Base-by-base conservation (phyloP, 2,329 filamentous ascomycete species). In the Ascochyta lentis region DNA sequence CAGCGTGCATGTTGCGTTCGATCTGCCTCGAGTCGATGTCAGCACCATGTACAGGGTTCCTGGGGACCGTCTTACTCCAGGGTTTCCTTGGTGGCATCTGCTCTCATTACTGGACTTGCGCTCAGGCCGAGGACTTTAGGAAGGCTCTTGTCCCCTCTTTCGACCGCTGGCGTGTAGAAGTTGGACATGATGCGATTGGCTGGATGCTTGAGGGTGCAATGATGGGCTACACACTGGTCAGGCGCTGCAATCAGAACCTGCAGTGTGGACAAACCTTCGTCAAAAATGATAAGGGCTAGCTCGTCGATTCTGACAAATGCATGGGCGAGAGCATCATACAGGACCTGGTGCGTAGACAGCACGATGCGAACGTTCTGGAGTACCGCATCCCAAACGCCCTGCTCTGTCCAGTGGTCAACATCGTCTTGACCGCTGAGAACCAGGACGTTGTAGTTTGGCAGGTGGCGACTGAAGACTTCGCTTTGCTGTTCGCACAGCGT, bases 91-190 rank as follows among this genome's bases (percentile, higher is more conserved):
- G 78, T 75, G 1, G 81, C 71, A 15, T 82, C 82, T 1, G 83
- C 85, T 51, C 80, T 84, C 61, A 89, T 86, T 3, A 91, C 83
- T 0, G 92, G 92, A 58, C 90, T 96, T 0, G 92, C 92, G 6
- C 89, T 93, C 23, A 96, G 79, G 0, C 92, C 92, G 5, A 96
- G 78, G 26, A 96, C 88, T 19, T 81, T 79, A 0, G 92, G 92
- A 1, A 85, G 73, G 0, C 58, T 35, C 3, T 8, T 23, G 22
- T 10, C n/a, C 4, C 37, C 40, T 23, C 43, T 26, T 4, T 40
- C 60, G 46, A 80, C 80, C 16, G 70, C 73, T 26, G 79, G 77
- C 58, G 86, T 84, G 66, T 96, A 96, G 62, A 89, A 88, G 27
- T 86, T 78, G 26, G 76, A 78, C 89, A 96, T 94, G 31, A 96